Evolutionary conservation across 192 early-diverging fungal genomes (phyloP).

Genomic region (Pilobolus umbonatus): DNA sequence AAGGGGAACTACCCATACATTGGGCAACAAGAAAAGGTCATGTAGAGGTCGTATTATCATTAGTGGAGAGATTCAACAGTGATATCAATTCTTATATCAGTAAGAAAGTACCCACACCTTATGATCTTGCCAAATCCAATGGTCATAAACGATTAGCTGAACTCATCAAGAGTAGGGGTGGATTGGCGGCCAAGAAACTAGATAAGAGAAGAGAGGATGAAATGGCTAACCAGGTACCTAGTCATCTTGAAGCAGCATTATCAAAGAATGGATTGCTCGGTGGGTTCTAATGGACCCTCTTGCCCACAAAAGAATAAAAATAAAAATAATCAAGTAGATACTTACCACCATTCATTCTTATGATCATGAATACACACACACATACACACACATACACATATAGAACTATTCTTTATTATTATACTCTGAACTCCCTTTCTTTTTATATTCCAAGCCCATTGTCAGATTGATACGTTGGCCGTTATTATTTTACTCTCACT

Average conservation of each 20-base stretch:
- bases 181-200: conserved; percentile 22
- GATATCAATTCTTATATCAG: conserved; percentile 26
- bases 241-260: conserved; percentile 22
- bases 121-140: conserved; percentile 24
- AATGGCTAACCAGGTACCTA: conserved; percentile 15
- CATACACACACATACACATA: too few relatives aligned
- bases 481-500: not conserved
- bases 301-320: too few relatives aligned
- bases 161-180: conserved; percentile 25
- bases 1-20: conserved; percentile 30
- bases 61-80: conserved; percentile 24
- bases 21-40: conserved; percentile 29
- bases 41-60: conserved; percentile 18
- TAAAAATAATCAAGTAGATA: too few relatives aligned
- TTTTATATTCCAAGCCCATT: not conserved
- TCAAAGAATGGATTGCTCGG: conserved; percentile 27
- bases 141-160: conserved; percentile 23
- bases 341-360: too few relatives aligned
- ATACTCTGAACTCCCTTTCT: too few relatives aligned
- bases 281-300: too few relatives aligned
- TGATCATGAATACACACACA: too few relatives aligned
- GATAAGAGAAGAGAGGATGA: conserved; percentile 29
- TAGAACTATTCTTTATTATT: too few relatives aligned
- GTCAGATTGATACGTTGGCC: not conserved
- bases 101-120: conserved; percentile 24